phyloP scores from a whole-genome alignment of 2,329 filamentous ascomycete genomes.

The Exophiala sideris region DNA sequence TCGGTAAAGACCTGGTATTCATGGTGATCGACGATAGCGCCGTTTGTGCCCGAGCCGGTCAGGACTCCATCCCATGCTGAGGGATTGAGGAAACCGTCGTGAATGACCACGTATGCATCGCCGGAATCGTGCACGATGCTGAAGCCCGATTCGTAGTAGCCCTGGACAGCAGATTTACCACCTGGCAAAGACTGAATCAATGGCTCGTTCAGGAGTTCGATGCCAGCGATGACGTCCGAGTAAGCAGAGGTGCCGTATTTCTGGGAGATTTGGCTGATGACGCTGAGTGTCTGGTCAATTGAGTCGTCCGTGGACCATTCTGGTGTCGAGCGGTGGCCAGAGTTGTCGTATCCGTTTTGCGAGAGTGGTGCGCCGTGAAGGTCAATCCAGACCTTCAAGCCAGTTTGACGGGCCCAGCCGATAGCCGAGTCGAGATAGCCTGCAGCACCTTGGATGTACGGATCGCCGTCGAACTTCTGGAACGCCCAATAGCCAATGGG shows the following conservation, averaged over 20 bases:
- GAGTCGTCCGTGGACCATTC: constrained; percentile 39
- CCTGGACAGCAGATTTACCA: constrained; percentile 44
- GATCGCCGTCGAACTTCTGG: constrained; percentile 51
- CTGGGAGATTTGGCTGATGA: constrained; percentile 55
- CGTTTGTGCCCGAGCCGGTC: constrained; percentile 42
- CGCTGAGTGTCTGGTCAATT: constrained; percentile 43
- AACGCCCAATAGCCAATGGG: constrained; percentile 66
- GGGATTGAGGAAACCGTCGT: constrained; percentile 46
- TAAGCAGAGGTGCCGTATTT: constrained; percentile 55
- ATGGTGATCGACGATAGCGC: constrained; percentile 64
- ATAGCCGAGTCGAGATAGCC: constrained; percentile 56
- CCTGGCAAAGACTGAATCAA: constrained; percentile 31
- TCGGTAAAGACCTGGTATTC: constrained; percentile 64
- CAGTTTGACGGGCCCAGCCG: constrained; percentile 55
- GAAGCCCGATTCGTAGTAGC: constrained; percentile 48
- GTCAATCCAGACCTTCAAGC: constrained; percentile 65
- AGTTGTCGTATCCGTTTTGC: constrained; percentile 68
- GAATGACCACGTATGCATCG: constrained; percentile 47
- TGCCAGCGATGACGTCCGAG: constrained; percentile 55
- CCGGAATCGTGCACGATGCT: constrained; percentile 15
- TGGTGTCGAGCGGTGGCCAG: constrained; percentile 43
- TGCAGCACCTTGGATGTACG: constrained; percentile 62
- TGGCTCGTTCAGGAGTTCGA: constrained; percentile 47
- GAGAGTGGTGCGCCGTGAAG: constrained; percentile 62
- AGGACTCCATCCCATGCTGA: constrained; percentile 61